Conservation (phyloP, 176 grass and related monocot species). For the Aegilops bicornis region DNA sequence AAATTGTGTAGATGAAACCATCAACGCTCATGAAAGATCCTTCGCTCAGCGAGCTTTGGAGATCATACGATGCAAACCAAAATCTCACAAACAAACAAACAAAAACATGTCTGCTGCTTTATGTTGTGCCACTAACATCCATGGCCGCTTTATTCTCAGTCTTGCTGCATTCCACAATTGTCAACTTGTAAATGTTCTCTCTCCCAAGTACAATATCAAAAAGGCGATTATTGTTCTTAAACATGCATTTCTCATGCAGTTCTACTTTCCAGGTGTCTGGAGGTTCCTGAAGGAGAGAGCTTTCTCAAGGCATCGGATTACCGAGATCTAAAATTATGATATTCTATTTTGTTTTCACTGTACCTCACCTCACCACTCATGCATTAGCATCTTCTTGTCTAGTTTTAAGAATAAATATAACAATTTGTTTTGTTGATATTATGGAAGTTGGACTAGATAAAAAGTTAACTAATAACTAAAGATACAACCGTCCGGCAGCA, state of each 20-base stretch:
- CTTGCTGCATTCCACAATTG: constrained; percentile 21
- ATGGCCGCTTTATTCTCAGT: constrained; percentile 37
- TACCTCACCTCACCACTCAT: background rate
- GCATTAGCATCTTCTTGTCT: background rate
- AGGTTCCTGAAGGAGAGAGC: constrained; percentile 13
- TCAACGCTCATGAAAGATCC: background rate
- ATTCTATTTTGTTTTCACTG: constrained; percentile 7
- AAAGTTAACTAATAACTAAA: background rate
- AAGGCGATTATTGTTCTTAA: constrained; percentile 21
- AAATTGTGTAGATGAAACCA: constrained; percentile 12
- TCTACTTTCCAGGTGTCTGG: constrained; percentile 22
- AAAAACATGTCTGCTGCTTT: constrained; percentile 13
- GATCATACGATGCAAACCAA: constrained; percentile 18
- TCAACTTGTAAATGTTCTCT: constrained; percentile 44
- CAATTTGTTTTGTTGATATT: background rate
- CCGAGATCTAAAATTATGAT: background rate
- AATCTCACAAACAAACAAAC: constrained; percentile 30
- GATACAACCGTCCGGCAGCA: background rate
- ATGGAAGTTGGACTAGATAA: background rate
- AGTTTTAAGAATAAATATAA: background rate
- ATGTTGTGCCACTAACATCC: constrained; percentile 27
- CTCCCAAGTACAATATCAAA: constrained; percentile 25
- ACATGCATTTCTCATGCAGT: constrained; percentile 26
- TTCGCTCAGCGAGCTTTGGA: background rate
- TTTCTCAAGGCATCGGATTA: constrained; percentile 13